These are phyloP conservation scores for Cyclotella baltica DNA, from an alignment of 108 stramenopile genomes.

Conservation along the genomic window DNA sequence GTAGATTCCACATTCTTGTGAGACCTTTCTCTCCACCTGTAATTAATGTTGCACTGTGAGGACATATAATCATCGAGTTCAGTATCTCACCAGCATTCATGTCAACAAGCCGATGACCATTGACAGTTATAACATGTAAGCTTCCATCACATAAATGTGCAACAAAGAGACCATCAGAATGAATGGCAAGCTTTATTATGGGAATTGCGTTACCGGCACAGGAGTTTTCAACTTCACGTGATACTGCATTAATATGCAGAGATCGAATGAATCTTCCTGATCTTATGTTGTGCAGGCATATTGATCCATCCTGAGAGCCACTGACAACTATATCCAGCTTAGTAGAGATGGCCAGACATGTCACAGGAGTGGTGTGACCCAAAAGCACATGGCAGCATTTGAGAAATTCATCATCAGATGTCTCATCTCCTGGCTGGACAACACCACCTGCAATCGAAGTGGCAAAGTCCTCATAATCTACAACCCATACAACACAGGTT, in stretches of 20 bases:
- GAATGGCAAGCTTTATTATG: slow-evolving; percentile 64
- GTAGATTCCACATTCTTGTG: slow-evolving; percentile 64
- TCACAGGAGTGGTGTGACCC: slow-evolving; percentile 74
- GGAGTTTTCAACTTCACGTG: slow-evolving; percentile 36
- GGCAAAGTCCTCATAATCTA: slow-evolving; percentile 77
- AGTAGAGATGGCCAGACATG: slow-evolving; percentile 67
- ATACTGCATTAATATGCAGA: slow-evolving; percentile 43
- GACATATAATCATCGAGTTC: slow-evolving; percentile 74
- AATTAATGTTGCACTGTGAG: slow-evolving; percentile 70
- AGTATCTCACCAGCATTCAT: slow-evolving; percentile 68
- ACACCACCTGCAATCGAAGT: slow-evolving; percentile 76
- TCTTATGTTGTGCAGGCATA: slow-evolving; percentile 80
- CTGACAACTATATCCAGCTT: slow-evolving; percentile 80
- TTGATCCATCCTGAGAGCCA: slow-evolving; percentile 63
- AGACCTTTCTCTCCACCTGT: slow-evolving; percentile 79
- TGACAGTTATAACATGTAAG: slow-evolving; percentile 71
- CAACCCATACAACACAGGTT: slow-evolving; percentile 83
- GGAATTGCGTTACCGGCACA: slow-evolving; percentile 48
- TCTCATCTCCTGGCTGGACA: slow-evolving; percentile 67
- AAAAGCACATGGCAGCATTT: slow-evolving; percentile 71
- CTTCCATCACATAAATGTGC: slow-evolving; percentile 69
- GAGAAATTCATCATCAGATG: slow-evolving; percentile 31
- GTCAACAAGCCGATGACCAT: slow-evolving; percentile 61
- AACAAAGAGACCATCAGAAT: slow-evolving; percentile 65
- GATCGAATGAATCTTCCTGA: slow-evolving; percentile 80